A percentile compares a stretch with the other conserved stretches of the same genome.
Evolutionary conservation across 2,329 filamentous ascomycete genomes (phyloP).

Genomic region (Beauveria bassiana): DNA sequence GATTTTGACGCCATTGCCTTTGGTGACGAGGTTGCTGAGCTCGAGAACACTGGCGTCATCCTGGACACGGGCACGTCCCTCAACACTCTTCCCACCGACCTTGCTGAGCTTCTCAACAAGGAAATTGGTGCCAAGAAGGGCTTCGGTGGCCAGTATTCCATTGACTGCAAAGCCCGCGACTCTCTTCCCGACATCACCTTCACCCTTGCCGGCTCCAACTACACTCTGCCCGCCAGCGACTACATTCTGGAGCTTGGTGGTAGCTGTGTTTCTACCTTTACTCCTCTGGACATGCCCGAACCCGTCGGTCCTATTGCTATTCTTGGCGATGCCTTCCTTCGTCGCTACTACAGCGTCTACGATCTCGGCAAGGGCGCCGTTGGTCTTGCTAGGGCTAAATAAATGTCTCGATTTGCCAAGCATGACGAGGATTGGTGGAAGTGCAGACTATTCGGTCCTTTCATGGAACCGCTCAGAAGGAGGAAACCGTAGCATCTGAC

Average conservation of each 20-base stretch:
- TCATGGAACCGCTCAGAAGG: background rate
- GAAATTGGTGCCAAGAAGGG: conserved; percentile 98
- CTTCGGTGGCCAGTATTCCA: conserved; percentile 91
- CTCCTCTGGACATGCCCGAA: conserved; percentile 89
- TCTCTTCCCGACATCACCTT: conserved; percentile 87
- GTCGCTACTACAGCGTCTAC: conserved; percentile 93
- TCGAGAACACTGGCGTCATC: conserved; percentile 92
- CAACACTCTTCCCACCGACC: conserved; percentile 83
- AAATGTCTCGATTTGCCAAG: conserved; percentile 14
- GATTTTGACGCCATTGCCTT: conserved; percentile 89
- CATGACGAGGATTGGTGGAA: background rate
- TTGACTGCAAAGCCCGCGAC: conserved; percentile 75
- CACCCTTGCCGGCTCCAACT: conserved; percentile 83
- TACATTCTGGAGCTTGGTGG: conserved; percentile 95
- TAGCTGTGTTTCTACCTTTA: conserved; percentile 94
- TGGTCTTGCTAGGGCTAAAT: conserved; percentile 79
- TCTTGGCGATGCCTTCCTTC: conserved; percentile 78
- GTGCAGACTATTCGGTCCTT: background rate
- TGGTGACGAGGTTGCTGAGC: conserved; percentile 75
- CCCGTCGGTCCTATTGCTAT: conserved; percentile 89
- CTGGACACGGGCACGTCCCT: conserved; percentile 97
- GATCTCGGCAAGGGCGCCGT: conserved; percentile 85
- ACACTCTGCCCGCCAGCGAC: conserved; percentile 80
- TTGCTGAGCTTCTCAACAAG: conserved; percentile 94
- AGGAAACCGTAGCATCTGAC: background rate